A percentile compares a stretch with the other conserved stretches of the same genome.
Conservation (phyloP, 2,329 filamentous ascomycete genomes). For the Aureobasidium sp. region DNA sequence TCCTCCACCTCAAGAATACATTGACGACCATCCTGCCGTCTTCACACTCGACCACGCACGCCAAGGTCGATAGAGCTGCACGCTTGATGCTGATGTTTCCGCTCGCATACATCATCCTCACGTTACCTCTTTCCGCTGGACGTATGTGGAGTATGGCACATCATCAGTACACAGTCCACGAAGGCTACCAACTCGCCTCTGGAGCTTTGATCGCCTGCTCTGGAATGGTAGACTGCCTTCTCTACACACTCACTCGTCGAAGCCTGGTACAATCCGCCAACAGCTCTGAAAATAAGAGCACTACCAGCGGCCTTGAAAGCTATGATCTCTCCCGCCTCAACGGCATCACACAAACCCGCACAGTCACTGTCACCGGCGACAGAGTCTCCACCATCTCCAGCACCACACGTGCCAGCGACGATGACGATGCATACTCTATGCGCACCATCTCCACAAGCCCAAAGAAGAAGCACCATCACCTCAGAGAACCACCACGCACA, state of each 20-base stretch:
- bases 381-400: not conserved
- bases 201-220: constrained; percentile 51
- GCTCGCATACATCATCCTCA: constrained; percentile 61
- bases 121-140: constrained; percentile 55
- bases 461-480: not conserved
- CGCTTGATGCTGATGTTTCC: constrained; percentile 61
- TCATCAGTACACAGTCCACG: constrained; percentile 25
- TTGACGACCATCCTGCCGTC: constrained; percentile 13
- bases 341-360: constrained; percentile 24
- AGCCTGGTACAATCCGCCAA: constrained; percentile 38
- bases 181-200: constrained; percentile 40
- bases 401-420: not conserved
- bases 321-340: constrained; percentile 11
- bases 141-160: constrained; percentile 57
- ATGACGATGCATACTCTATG: not conserved
- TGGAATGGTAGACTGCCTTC: constrained; percentile 50
- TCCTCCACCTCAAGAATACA: constrained; percentile 22
- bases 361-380: constrained; percentile 19
- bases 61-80: constrained; percentile 32
- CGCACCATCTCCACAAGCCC: not conserved
- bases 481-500: not conserved
- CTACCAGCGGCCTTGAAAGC: not conserved
- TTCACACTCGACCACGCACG: constrained; percentile 13
- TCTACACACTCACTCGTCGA: constrained; percentile 51
- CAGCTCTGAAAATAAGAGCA: not conserved